Evolutionary conservation across 2,329 filamentous ascomycete species (phyloP), one percentile per base, ranked within the genome.

Genomic region (Fusarium odoratissimum): DNA sequence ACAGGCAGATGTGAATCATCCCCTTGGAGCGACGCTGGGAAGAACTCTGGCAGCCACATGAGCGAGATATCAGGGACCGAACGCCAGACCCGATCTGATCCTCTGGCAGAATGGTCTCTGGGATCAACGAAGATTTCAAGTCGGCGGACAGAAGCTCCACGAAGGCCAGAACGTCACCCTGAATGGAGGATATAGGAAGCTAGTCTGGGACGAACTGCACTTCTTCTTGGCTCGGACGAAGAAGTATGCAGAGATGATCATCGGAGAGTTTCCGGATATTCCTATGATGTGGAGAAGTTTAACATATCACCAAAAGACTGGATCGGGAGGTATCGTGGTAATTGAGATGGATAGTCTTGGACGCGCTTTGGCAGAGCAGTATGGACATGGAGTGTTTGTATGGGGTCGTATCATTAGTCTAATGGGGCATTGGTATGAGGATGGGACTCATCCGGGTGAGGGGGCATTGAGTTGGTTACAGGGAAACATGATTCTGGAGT

Each of bases 261-360:
- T 44, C 6, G 17, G 8, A 1, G 58, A 64, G 6, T 64, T 54
- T 4, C 61, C 61, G 0, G 45, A 54, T 3, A 63, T 45, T 1
- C 61, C 61, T 2, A 64, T 44, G 58, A 64, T 64, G 61, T 64
- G 35, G 17, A 14, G 61, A 19, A 54, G 37, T 23, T 10, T 64
- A 8, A 64, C 61, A 0, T 52, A 38, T 4, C 61, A 64, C 8
- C 58, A 54, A 16, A 51, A 63, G 38, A 64, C 61, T 33, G 61
- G 61, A 1, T 54, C 45, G 0, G 40, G 31, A 0, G 61, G 63
- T 5, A 30, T 37, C 6, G 63, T 64, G 61, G 19, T 64, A 1
- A 25, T 44, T 17, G 58, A 64, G 31, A 64, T 64, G 58, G 61
- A 64, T 13, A 45, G 61, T 2, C n/a, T 63, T 25, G 61, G 61